Evolutionary conservation across 2,329 filamentous ascomycete species (phyloP).

Genomic region (Lizonia empirigonia): DNA sequence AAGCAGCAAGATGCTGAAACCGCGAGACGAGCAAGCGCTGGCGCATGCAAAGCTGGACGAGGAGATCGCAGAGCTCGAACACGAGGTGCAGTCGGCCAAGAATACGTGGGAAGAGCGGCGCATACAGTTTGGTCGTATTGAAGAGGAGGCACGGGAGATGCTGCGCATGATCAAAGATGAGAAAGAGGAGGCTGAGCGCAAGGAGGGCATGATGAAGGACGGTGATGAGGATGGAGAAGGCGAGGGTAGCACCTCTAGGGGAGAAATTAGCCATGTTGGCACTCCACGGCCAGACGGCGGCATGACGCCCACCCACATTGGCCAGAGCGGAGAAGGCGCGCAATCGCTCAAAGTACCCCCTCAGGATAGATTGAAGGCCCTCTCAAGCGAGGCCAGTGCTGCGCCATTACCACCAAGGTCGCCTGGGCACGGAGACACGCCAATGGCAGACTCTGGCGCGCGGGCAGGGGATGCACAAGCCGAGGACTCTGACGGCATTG

Average conservation of each 20-base stretch:
- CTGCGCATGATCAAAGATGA: slow-evolving; percentile 87
- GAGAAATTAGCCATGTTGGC: slow-evolving; percentile 49
- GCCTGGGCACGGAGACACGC: slow-evolving; percentile 32
- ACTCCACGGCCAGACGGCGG: slow-evolving; percentile 53
- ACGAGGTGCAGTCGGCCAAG: slow-evolving; percentile 80
- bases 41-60: slow-evolving; percentile 82
- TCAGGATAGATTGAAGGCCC: slow-evolving; percentile 39
- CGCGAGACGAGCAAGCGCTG: slow-evolving; percentile 80
- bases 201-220: slow-evolving; percentile 67
- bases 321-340: slow-evolving; percentile 39
- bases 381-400: slow-evolving; percentile 36
- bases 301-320: slow-evolving; percentile 48
- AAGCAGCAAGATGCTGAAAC: slow-evolving; percentile 75
- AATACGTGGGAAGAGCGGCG: slow-evolving; percentile 82
- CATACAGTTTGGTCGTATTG: slow-evolving; percentile 85
- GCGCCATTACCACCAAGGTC: slow-evolving; percentile 37
- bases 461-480: slow-evolving; percentile 29
- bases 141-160: slow-evolving; percentile 88
- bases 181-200: slow-evolving; percentile 89
- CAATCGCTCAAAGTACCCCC: slow-evolving; percentile 38
- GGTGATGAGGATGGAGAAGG: slow-evolving; percentile 50
- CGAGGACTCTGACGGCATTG: slow-evolving; percentile 42
- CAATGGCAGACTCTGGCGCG: slow-evolving; percentile 39
- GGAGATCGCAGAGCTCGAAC: slow-evolving; percentile 85
- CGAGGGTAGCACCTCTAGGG: slow-evolving; percentile 47